A percentile compares a stretch with the other conserved stretches of the same genome.
Conservation (phyloP, 106 monocot species). For the Apostasia ramifera region DNA sequence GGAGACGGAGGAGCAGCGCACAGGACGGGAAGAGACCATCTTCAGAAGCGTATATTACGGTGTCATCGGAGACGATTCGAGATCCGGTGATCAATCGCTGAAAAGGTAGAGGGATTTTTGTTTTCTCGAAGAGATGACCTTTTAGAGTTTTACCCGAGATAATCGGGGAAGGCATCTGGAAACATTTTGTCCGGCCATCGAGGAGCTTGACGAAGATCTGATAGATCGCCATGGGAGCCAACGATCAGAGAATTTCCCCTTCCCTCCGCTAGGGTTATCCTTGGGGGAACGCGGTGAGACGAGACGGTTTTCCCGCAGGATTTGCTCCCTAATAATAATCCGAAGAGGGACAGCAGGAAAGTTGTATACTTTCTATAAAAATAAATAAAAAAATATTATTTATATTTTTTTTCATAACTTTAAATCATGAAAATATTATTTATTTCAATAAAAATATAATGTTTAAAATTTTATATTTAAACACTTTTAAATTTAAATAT, state of each 20-base stretch:
- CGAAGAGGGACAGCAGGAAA: too few relatives aligned
- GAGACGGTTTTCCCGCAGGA: too few relatives aligned
- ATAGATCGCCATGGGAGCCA: slow-evolving; percentile 52
- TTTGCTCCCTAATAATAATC: too few relatives aligned
- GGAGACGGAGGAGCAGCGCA: slow-evolving; percentile 67
- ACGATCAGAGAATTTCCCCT: not conserved
- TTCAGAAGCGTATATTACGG: slow-evolving; percentile 31
- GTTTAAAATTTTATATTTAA: too few relatives aligned
- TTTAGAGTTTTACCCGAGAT: slow-evolving; percentile 52
- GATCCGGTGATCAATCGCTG: slow-evolving; percentile 62
- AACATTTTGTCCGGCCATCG: slow-evolving; percentile 63
- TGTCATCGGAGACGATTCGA: slow-evolving; percentile 31
- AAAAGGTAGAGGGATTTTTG: slow-evolving; percentile 33
- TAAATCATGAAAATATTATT: too few relatives aligned
- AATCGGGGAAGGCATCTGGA: slow-evolving; percentile 55
- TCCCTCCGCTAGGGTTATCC: too few relatives aligned
- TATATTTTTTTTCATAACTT: too few relatives aligned
- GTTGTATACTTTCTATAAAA: too few relatives aligned
- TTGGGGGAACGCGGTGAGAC: too few relatives aligned
- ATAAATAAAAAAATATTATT: too few relatives aligned
- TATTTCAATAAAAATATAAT: too few relatives aligned
- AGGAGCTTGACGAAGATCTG: slow-evolving; percentile 70
- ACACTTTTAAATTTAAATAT: too few relatives aligned
- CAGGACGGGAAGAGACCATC: slow-evolving; percentile 57
- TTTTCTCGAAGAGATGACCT: slow-evolving; percentile 12